Evolutionary conservation across 306 rosid species (phyloP), one percentile per base, ranked within the genome.

Genomic region (Lupinus albus): DNA sequence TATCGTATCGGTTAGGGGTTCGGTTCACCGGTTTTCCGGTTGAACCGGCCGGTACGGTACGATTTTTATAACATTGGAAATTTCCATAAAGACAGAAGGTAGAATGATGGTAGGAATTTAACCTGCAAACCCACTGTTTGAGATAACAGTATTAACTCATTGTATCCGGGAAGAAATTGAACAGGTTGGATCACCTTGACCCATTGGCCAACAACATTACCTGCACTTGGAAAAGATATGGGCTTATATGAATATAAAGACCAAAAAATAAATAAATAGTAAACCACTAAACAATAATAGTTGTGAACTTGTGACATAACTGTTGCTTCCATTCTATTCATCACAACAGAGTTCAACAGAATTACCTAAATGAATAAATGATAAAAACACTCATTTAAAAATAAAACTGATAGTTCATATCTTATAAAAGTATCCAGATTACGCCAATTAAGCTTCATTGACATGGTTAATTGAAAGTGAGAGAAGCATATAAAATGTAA

Each of bases 111-210:
- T 32, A 48, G 56, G 45, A 55, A 70, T 64, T 78, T 77, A 80
- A 89, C 98, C 98, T 88, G 97, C 76, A 93, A 84, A 64, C 98
- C 97, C 42, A 93, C 88, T 59, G 98, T 85, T 77, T 88, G 78
- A 77, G 98, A 42, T 78, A 89, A 66, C 64, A 89, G 77, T 61
- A 83, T 52, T 36, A 93, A 76, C 75, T 89, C 89, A 78, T 89
- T 93, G 82, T 81, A 77, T 76, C 98, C 98, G 62, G 78, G 84
- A 12, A 70, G 72, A 80, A 93, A 89, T 61, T 75, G 86, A 83
- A 88, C 84, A 80, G 95, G 82, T 73, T 87, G 97, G 52, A 78
- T 82, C 56, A 81, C 85, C 81, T 82, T 84, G 77, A 93, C 84
- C 93, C 95, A 89, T 20, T 75, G 86, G 68, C 97, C 98, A 56